phyloP scores from a whole-genome alignment of 805 yeast species.

The Yarrowia sp. region DNA sequence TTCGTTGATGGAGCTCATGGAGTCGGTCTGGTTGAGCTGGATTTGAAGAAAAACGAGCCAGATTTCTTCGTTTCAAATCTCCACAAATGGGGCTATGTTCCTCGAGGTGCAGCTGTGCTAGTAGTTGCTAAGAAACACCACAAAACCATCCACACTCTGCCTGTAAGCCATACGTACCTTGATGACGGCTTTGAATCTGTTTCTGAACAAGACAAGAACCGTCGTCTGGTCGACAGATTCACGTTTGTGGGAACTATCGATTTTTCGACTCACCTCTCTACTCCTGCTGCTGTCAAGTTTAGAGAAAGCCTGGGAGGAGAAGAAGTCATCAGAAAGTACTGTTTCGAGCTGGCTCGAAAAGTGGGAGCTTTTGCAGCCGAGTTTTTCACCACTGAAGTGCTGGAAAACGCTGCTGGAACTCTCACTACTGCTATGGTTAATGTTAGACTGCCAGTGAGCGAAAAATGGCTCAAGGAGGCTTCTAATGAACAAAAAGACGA shows the following conservation, averaged over 20 bases:
- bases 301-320: conserved; percentile 59
- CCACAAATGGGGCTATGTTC: conserved; percentile 66
- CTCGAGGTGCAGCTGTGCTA: conserved; percentile 56
- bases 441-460: conserved; percentile 41
- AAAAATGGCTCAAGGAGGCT: conserved; percentile 27
- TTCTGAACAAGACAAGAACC: conserved; percentile 32
- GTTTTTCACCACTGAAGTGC: conserved; percentile 42
- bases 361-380: conserved; percentile 44
- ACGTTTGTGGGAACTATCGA: conserved; percentile 49
- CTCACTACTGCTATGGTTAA: conserved; percentile 44
- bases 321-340: conserved; percentile 48
- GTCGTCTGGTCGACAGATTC: conserved; percentile 44
- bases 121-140: conserved; percentile 56
- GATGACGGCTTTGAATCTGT: conserved; percentile 23
- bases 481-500: conserved; percentile 29
- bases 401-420: conserved; percentile 36
- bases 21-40: conserved; percentile 44
- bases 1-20: conserved; percentile 73
- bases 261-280: conserved; percentile 44
- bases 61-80: conserved; percentile 61
- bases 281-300: conserved; percentile 54
- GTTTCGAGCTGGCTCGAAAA: conserved; percentile 44
- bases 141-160: conserved; percentile 50
- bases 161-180: conserved; percentile 51
- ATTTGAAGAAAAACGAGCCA: conserved; percentile 41